These are phyloP conservation scores for Leccinellum albellum DNA, from an alignment of 768 basidiomycete genomes.

Conservation along the genomic window DNA sequence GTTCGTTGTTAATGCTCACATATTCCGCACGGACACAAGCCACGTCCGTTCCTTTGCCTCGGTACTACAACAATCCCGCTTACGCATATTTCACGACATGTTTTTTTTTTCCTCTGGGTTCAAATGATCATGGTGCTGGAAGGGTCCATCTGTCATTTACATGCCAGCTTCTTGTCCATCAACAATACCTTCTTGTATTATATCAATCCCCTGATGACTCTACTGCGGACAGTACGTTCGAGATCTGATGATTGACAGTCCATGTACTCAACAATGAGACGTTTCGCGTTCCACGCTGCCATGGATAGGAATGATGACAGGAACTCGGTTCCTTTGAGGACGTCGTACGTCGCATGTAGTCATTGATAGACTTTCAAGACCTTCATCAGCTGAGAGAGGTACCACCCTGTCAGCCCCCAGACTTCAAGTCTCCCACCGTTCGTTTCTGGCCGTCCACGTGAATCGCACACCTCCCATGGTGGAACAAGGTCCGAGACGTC, in stretches of 20 bases:
- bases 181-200: constrained; percentile 20
- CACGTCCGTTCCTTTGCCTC: constrained; percentile 6
- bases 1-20: constrained; percentile 28
- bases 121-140: constrained; percentile 8
- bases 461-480: constrained; percentile 31
- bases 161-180: constrained; percentile 16
- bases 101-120: constrained; percentile 11
- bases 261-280: background rate
- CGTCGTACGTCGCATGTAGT: background rate
- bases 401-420: constrained; percentile 87
- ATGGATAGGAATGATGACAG: background rate
- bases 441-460: constrained; percentile 38
- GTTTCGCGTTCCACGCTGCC: background rate
- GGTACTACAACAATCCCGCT: constrained; percentile 12
- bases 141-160: constrained; percentile 13
- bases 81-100: constrained; percentile 15
- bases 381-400: constrained; percentile 61
- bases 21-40: constrained; percentile 16
- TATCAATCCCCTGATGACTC: constrained; percentile 17
- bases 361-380: constrained; percentile 46
- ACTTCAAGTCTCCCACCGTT: constrained; percentile 56
- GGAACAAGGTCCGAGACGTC: constrained; percentile 58
- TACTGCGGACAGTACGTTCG: background rate
- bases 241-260: background rate
- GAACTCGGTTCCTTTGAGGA: background rate